Base-by-base conservation (phyloP, 768 basidiomycete species). In the Coprinellus aureogranulatus region DNA sequence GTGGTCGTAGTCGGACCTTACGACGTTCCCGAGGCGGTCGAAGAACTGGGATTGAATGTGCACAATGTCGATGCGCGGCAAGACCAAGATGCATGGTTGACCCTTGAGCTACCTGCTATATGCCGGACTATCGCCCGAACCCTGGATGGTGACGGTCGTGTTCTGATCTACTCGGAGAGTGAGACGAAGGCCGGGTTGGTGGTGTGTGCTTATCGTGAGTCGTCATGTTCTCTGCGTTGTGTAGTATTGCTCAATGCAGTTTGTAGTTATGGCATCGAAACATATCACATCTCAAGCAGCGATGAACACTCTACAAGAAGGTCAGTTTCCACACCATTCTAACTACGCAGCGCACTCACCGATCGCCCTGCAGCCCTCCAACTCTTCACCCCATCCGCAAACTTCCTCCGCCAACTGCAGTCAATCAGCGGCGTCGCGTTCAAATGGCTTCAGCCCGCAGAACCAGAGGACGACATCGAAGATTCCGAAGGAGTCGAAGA, bases 151-250 rank as follows among this genome's bases (percentile, higher is more conserved):
- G 75, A 75, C 4, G 80, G 80, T 2, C 71, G 69, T 28, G 79
- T 86, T 18, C 79, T 87, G 23, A 77, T 87, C 22, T 77, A 85
- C 66, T 84, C 75, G 34, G 68, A 72, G 12, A 71, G 75, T n/a
- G 86, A 87, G 58, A 75, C 78, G 10, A 76, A 79, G 47, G 82
- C 83, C 18, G 84, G 81, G 62, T 73, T 77, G 30, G 77, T 77
- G 27, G 79, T 73, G 31, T 83, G 77, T 58, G 82, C 83, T 34
- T 83, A 79, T 66, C 64, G 84, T 84, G 63, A 66, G 82, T 72
- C n/a, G 20, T 45, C 4, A 31, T 23, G n/a, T 20, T 9, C 11
- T 9, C 25, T 51, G 6, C 10, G 18, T 11, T 16, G 14, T 41
- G 11, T 14, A 2, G 27, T n/a, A 2, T n/a, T 2, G 14, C 26